A percentile compares a stretch with the other conserved stretches of the same genome.
Evolutionary conservation across 495 filamentous ascomycete species (phyloP).

Genomic region (Neurospora cerealis): DNA sequence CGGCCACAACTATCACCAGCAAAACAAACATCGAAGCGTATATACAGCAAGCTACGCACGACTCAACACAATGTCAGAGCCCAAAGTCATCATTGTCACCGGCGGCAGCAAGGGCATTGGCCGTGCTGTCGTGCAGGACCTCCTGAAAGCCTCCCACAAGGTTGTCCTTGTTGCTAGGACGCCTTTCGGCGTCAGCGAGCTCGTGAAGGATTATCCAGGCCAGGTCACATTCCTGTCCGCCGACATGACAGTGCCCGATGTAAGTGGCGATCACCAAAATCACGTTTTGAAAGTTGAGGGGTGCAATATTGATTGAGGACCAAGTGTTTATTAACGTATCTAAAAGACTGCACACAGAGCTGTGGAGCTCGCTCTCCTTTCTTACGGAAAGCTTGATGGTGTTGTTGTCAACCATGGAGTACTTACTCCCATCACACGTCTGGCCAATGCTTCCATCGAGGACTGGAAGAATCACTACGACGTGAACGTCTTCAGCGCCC

Average conservation of each 20-base stretch:
- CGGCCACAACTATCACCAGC: background rate
- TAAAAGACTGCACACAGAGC: conserved; percentile 47
- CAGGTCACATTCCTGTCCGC: conserved; percentile 64
- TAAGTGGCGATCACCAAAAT: conserved; percentile 10
- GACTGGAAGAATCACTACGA: conserved; percentile 74
- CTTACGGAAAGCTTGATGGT: conserved; percentile 67
- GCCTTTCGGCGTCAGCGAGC: conserved; percentile 49
- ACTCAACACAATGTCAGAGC: background rate
- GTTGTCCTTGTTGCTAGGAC: conserved; percentile 71
- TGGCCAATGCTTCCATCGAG: conserved; percentile 51
- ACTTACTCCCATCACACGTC: conserved; percentile 63
- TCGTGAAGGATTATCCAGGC: conserved; percentile 53
- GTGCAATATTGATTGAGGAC: background rate
- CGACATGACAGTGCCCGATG: conserved; percentile 61
- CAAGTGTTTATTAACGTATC: background rate
- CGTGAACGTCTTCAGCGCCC: conserved; percentile 71
- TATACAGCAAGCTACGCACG: background rate
- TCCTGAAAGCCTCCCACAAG: conserved; percentile 59
- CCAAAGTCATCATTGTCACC: conserved; percentile 59
- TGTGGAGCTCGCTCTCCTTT: conserved; percentile 50
- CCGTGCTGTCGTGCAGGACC: conserved; percentile 60
- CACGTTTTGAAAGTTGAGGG: background rate
- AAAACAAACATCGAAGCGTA: background rate
- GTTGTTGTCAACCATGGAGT: conserved; percentile 83
- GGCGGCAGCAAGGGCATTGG: conserved; percentile 73